Evolutionary conservation across 768 basidiomycete species (phyloP), one percentile per base, ranked within the genome.

Genomic region (Kwoniella mangroviensis): DNA sequence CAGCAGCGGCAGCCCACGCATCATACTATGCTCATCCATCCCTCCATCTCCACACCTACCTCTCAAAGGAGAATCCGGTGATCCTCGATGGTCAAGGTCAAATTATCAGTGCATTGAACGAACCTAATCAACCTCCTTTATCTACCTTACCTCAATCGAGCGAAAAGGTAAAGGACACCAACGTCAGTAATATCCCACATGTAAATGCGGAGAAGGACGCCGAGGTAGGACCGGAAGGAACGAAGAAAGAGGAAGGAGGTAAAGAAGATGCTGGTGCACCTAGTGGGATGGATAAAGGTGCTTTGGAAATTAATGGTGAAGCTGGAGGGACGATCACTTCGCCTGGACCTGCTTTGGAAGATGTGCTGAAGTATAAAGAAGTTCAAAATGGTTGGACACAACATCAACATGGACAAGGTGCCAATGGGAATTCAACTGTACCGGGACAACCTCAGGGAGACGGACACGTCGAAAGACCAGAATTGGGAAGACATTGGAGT

Each of bases 21-120:
- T 77, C 79, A 3, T 79, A 79, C 67, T 79, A 79, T 65, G 71
- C 79, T 21, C 79, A 79, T 49, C 79, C 79, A 12, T 57, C 69
- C 4, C 57, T 77, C 3, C 79, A 79, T 58, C 61, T 79, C 19
- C 75, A 77, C 65, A 74, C 74, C 45, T 79, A 79, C 65, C 59
- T 79, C 17, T 26, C 59, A 11, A 53, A 65, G 24, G 56, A 53
- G 17, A 40, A 56, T 3, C 54, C 67, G 6, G 28, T 63, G 13
- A 51, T 28, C 3, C 21, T 58, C 10, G 55, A 69, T 24, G 34
- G 15, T n/a, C 21, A 69, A n/a, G 68, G 61, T 45, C 11, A 19
- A 21, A 58, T 58, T 28, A 57, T 63, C 15, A 52, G 55, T 9
- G 28, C 68, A 12, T 45, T 64, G n/a, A 69, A 69, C 43, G 68